These are phyloP conservation scores for Prunus armeniaca DNA, from an alignment of 306 rosid genomes.

Conservation along the genomic window DNA sequence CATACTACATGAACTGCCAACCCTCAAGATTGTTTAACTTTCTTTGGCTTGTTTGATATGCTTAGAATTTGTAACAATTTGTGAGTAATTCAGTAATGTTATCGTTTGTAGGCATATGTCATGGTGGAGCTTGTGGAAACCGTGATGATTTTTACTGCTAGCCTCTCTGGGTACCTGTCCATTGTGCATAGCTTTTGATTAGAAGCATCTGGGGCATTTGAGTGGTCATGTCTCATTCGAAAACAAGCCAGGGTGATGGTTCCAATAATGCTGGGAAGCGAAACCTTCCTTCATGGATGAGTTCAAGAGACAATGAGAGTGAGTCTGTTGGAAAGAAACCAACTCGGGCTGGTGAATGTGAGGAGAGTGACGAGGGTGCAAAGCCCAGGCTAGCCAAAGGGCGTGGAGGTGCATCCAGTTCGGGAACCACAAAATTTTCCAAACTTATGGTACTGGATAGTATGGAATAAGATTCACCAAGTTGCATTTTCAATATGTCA, in stretches of 20 bases:
- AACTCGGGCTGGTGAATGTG: slow-evolving; percentile 33
- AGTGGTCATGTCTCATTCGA: slow-evolving; percentile 46
- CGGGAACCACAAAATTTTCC: slow-evolving; percentile 41
- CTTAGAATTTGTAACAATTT: not conserved
- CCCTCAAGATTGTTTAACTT: not conserved
- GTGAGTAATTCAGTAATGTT: not conserved
- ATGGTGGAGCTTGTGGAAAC: not conserved
- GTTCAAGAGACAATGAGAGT: slow-evolving; percentile 37
- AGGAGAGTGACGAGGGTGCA: slow-evolving; percentile 28
- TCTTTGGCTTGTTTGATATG: not conserved
- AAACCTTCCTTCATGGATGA: slow-evolving; percentile 70
- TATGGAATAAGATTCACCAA: not conserved
- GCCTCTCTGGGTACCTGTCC: not conserved
- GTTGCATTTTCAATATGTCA: slow-evolving; percentile 10
- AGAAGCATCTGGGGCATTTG: slow-evolving; percentile 8
- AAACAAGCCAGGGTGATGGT: slow-evolving; percentile 17
- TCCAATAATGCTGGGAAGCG: slow-evolving; percentile 42
- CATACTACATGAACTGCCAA: not conserved
- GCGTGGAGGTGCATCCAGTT: slow-evolving; percentile 20
- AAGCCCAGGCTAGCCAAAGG: slow-evolving; percentile 34
- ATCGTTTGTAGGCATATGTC: not conserved
- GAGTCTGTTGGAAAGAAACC: slow-evolving; percentile 38
- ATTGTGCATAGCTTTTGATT: not conserved
- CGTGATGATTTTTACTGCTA: not conserved
- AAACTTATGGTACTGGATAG: slow-evolving; percentile 58